Percentiles rank a stretch among this genome's conserved stretches.
Evolutionary conservation across 2,329 filamentous ascomycete species (phyloP).

Genomic region (Aureobasidium sp.): DNA sequence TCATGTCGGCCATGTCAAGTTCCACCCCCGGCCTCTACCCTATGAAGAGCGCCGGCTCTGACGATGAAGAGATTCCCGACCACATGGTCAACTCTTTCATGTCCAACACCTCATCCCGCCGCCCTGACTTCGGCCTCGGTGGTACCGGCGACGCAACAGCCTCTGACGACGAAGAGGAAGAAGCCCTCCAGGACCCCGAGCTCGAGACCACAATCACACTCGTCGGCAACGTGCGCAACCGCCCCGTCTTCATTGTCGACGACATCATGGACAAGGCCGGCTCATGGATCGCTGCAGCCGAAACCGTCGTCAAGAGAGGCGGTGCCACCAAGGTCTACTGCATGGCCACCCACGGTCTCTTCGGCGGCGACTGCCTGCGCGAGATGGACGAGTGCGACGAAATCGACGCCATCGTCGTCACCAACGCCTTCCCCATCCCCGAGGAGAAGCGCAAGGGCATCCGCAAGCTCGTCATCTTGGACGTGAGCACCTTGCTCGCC

Average conservation of each 20-base stretch:
- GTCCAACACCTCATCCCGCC: slow-evolving; percentile 67
- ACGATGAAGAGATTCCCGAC: slow-evolving; percentile 52
- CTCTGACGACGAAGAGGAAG: slow-evolving; percentile 86
- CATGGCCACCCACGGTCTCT: slow-evolving; percentile 93
- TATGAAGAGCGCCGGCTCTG: slow-evolving; percentile 34
- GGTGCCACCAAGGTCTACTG: slow-evolving; percentile 90
- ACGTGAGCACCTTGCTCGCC: slow-evolving; percentile 76
- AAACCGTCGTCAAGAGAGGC: slow-evolving; percentile 90
- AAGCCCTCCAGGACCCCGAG: slow-evolving; percentile 68
- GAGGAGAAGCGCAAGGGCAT: slow-evolving; percentile 60
- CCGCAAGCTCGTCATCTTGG: slow-evolving; percentile 80
- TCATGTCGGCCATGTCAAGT: slow-evolving; percentile 54
- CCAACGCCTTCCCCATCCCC: slow-evolving; percentile 90
- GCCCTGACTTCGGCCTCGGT: slow-evolving; percentile 52
- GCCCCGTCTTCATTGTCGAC: slow-evolving; percentile 88
- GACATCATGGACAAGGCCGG: slow-evolving; percentile 98
- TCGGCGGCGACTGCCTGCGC: slow-evolving; percentile 79
- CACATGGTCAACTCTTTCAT: slow-evolving; percentile 76
- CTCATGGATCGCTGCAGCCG: slow-evolving; percentile 94
- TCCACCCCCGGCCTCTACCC: slow-evolving; percentile 40
- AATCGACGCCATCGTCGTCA: slow-evolving; percentile 90
- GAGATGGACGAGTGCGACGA: slow-evolving; percentile 88
- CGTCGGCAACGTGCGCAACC: slow-evolving; percentile 85
- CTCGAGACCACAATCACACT: slow-evolving; percentile 93
- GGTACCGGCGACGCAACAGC: slow-evolving; percentile 76